A percentile compares a stretch with the other conserved stretches of the same genome.
These are phyloP conservation scores for Penicillium cinerascens DNA, from an alignment of 495 filamentous ascomycete species.

Conservation along the genomic window DNA sequence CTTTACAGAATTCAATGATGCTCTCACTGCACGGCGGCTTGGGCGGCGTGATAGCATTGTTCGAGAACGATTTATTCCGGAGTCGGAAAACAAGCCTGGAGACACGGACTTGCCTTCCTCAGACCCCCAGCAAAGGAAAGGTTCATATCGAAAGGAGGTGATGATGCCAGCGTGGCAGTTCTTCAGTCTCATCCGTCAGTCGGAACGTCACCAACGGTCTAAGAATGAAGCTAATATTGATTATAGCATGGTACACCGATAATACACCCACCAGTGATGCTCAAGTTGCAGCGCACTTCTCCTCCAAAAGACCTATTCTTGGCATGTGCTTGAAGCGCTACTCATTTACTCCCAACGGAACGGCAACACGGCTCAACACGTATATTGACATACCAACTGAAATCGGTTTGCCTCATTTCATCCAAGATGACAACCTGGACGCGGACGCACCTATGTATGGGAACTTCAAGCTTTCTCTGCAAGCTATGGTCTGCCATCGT, in stretches of 20 bases:
- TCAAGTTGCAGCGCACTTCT: conserved; percentile 70
- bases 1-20: conserved; percentile 21
- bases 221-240: conserved; percentile 33
- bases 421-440: conserved; percentile 69
- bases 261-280: conserved; percentile 67
- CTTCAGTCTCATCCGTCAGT: conserved; percentile 79
- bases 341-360: conserved; percentile 65
- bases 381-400: conserved; percentile 90
- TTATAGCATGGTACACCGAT: conserved; percentile 60
- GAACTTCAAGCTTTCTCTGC: conserved; percentile 85
- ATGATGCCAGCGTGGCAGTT: conserved; percentile 98
- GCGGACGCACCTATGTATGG: conserved; percentile 63
- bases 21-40: conserved; percentile 23
- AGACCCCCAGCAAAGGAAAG: conserved; percentile 32
- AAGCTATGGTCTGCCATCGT: conserved; percentile 87
- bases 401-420: conserved; percentile 84
- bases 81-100: conserved; percentile 38
- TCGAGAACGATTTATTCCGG: conserved; percentile 53
- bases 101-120: conserved; percentile 12
- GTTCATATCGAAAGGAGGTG: conserved; percentile 70
- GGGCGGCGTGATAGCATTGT: conserved; percentile 60
- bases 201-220: background rate
- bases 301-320: conserved; percentile 72
- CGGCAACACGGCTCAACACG: conserved; percentile 66
- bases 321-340: conserved; percentile 93